Percentiles rank a stretch among this genome's conserved stretches.
Conservation (phyloP, 441 rosid genomes). For the Biscutella laevigata region DNA sequence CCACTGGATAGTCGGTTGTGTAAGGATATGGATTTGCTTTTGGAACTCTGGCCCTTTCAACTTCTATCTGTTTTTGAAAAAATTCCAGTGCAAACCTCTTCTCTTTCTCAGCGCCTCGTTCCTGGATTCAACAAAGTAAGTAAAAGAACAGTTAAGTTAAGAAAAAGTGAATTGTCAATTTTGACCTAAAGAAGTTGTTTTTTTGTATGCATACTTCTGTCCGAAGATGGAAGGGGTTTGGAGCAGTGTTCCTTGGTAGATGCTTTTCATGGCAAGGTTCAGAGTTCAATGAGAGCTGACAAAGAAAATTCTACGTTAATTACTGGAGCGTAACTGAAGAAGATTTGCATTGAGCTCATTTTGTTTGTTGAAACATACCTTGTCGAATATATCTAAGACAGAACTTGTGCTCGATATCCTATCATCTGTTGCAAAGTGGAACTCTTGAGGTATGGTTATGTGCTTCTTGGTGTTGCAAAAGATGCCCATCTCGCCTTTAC, state of each 20-base stretch:
- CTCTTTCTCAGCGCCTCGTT: constrained; percentile 87
- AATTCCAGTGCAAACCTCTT: constrained; percentile 52
- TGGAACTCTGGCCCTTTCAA: constrained; percentile 66
- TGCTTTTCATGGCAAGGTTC: constrained; percentile 52
- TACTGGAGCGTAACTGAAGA: neutral
- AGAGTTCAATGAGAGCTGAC: constrained; percentile 76
- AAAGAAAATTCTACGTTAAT: too few relatives aligned
- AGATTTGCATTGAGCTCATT: neutral
- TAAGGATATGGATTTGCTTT: constrained; percentile 90
- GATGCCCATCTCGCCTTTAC: constrained; percentile 85
- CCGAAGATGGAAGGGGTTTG: constrained; percentile 79
- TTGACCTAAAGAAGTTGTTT: neutral
- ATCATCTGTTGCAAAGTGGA: constrained; percentile 81
- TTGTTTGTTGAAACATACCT: constrained; percentile 35
- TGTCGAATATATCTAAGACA: constrained; percentile 68
- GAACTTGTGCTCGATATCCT: constrained; percentile 64
- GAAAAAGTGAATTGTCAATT: constrained; percentile 1
- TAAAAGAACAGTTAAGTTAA: neutral
- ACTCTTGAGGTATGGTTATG: constrained; percentile 74
- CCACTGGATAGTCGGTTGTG: constrained; percentile 96
- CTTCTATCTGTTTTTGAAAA: constrained; percentile 52
- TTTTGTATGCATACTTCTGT: constrained; percentile 57
- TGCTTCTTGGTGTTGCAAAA: constrained; percentile 75
- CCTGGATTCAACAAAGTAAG: constrained; percentile 38
- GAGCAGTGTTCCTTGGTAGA: constrained; percentile 62